These are phyloP conservation scores for Isabelozyma heimii DNA, from an alignment of 805 yeast species.

Conservation along the genomic window DNA sequence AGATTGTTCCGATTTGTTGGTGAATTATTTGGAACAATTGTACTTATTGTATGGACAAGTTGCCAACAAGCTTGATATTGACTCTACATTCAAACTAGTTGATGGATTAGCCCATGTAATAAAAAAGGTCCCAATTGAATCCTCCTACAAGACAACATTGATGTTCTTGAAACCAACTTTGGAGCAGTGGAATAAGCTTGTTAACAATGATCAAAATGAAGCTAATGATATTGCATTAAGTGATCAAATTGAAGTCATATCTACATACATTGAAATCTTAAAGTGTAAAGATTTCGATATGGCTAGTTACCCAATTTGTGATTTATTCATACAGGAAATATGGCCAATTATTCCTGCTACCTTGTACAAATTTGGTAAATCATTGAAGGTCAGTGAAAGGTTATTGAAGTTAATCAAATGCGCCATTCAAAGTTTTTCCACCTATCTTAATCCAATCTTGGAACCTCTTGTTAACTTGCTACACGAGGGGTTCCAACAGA, in stretches of 20 bases:
- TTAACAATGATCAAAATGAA: constrained; percentile 16
- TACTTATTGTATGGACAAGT: constrained; percentile 64
- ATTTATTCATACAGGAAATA: constrained; percentile 47
- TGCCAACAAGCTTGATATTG: constrained; percentile 54
- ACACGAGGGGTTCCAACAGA: constrained; percentile 65
- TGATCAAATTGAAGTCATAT: constrained; percentile 69
- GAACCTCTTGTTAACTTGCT: constrained; percentile 64
- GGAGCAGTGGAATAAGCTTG: constrained; percentile 36
- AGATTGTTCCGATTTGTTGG: constrained; percentile 73
- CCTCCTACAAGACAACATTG: constrained; percentile 50
- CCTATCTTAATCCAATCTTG: constrained; percentile 56
- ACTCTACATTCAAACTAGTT: constrained; percentile 73
- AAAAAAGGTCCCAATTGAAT: constrained; percentile 53
- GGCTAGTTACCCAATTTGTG: constrained; percentile 48
- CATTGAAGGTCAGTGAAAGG: constrained; percentile 70
- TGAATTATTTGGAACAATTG: constrained; percentile 70
- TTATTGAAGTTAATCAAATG: constrained; percentile 65
- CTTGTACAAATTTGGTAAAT: constrained; percentile 54
- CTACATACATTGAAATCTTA: constrained; percentile 57
- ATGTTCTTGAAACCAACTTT: constrained; percentile 70
- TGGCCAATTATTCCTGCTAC: constrained; percentile 58
- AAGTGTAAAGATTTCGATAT: constrained; percentile 42
- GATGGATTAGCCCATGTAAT: constrained; percentile 90
- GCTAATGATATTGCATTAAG: constrained; percentile 49
- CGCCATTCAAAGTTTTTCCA: constrained; percentile 60